Percentiles rank a stretch among this genome's conserved stretches.
phyloP scores from a whole-genome alignment of 768 basidiomycete genomes.

The Lanmaoa rubissima region DNA sequence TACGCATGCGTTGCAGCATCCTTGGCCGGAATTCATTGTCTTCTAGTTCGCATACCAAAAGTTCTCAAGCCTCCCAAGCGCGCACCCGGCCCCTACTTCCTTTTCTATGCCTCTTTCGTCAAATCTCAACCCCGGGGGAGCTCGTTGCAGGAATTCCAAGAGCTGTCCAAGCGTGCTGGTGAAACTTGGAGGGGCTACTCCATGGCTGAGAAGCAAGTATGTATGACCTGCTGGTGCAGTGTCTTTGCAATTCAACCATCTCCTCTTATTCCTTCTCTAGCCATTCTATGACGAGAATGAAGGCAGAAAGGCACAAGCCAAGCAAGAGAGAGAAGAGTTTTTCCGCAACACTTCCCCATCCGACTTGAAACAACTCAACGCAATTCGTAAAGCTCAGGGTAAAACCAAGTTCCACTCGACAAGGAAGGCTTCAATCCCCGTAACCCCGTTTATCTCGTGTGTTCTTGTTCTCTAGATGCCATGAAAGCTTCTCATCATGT shows the following conservation, averaged over 20 bases:
- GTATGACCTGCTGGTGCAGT: background rate
- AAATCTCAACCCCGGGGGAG: background rate
- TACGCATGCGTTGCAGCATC: background rate
- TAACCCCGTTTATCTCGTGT: conserved; percentile 27
- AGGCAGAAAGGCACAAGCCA: conserved; percentile 16
- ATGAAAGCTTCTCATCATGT: background rate
- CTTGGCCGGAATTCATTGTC: conserved; percentile 4
- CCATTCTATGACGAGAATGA: conserved; percentile 26
- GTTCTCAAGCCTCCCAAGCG: conserved; percentile 28
- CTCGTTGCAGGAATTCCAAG: background rate
- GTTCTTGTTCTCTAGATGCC: background rate
- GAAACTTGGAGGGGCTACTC: conserved; percentile 34
- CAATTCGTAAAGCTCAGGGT: conserved; percentile 27
- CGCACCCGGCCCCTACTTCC: conserved; percentile 24
- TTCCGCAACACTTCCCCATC: conserved; percentile 18
- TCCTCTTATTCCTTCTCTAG: conserved; percentile 9
- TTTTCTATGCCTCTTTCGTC: conserved; percentile 24
- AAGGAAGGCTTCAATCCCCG: background rate
- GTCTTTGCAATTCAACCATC: background rate
- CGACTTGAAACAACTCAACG: conserved; percentile 34
- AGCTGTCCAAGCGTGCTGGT: conserved; percentile 20
- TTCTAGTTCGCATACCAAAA: conserved; percentile 15
- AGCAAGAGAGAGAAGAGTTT: conserved; percentile 28
- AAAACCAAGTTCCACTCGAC: conserved; percentile 16
- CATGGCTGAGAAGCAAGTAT: conserved; percentile 36